A percentile compares a stretch with the other conserved stretches of the same genome.
Evolutionary conservation across 768 basidiomycete species (phyloP).

Genomic region (Suillus subaureus): DNA sequence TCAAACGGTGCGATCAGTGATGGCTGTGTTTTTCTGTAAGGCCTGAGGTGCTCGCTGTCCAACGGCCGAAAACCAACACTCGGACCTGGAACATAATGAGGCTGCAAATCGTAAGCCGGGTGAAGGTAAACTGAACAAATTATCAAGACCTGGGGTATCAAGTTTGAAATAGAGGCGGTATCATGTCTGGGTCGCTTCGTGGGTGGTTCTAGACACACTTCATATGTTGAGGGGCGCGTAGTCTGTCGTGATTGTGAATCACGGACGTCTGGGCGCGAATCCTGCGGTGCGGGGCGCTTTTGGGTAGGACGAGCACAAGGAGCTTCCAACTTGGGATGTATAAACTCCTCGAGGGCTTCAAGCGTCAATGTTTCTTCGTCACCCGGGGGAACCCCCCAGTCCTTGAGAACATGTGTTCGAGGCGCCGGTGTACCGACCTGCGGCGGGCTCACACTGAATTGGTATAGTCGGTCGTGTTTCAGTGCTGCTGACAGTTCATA

Average conservation of each 20-base stretch:
- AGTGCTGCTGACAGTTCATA: conserved; percentile 19
- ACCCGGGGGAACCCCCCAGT: conserved; percentile 42
- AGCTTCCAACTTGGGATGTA: neutral
- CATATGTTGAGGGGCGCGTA: conserved; percentile 1
- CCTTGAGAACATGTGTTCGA: conserved; percentile 25
- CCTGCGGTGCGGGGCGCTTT: neutral
- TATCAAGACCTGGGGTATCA: conserved; percentile 49
- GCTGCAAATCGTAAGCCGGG: conserved; percentile 23
- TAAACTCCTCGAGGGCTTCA: conserved; percentile 47
- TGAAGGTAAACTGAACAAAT: conserved; percentile 4
- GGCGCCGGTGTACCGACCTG: neutral
- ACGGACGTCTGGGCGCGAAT: neutral
- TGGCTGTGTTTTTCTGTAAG: conserved; percentile 39
- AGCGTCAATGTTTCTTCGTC: conserved; percentile 41
- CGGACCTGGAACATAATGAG: conserved; percentile 23
- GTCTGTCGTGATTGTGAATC: conserved; percentile 9
- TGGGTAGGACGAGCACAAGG: neutral
- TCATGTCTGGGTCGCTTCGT: conserved; percentile 40
- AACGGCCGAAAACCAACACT: conserved; percentile 19
- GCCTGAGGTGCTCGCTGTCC: conserved; percentile 25
- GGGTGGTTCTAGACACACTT: conserved; percentile 14
- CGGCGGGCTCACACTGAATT: conserved; percentile 26
- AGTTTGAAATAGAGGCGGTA: conserved; percentile 34
- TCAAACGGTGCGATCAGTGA: conserved; percentile 39
- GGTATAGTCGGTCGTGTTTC: conserved; percentile 22